Percentiles rank a stretch among this genome's conserved stretches.
Conservation (phyloP, 2,329 filamentous ascomycete species). For the Pyrenophora teres region DNA sequence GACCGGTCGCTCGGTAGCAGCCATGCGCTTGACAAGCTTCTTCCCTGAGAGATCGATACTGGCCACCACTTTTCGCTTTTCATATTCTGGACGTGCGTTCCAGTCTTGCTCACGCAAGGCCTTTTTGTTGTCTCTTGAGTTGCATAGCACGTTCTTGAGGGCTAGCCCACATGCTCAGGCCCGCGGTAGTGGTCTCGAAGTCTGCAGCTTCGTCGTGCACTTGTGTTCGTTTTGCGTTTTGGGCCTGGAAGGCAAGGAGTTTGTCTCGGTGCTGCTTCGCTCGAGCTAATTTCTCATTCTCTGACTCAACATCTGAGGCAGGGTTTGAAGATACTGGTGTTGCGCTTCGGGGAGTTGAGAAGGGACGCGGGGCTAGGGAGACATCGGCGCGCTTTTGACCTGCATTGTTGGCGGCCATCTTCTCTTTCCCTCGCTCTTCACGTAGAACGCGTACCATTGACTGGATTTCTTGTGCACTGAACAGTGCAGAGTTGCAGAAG, state of each 20-base stretch:
- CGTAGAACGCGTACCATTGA: constrained; percentile 82
- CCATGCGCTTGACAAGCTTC: constrained; percentile 75
- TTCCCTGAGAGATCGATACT: constrained; percentile 81
- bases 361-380: constrained; percentile 63
- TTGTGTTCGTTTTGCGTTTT: constrained; percentile 82
- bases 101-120: constrained; percentile 84
- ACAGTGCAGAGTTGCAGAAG: constrained; percentile 77
- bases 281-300: constrained; percentile 66
- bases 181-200: constrained; percentile 65
- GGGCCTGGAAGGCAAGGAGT: constrained; percentile 79
- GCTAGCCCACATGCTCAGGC: constrained; percentile 79
- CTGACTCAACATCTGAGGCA: constrained; percentile 49
- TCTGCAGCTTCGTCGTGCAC: constrained; percentile 85
- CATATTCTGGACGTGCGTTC: constrained; percentile 82
- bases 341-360: constrained; percentile 50
- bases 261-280: constrained; percentile 81
- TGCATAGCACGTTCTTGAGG: constrained; percentile 82
- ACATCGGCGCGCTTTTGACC: constrained; percentile 70
- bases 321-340: constrained; percentile 43
- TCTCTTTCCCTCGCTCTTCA: constrained; percentile 84
- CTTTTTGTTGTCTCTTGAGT: constrained; percentile 84
- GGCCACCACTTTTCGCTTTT: constrained; percentile 82
- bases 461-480: constrained; percentile 75
- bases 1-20: constrained; percentile 61
- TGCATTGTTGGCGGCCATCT: constrained; percentile 79